Conservation (phyloP, 2,329 filamentous ascomycete species). For the Blastomyces emzantsi region DNA sequence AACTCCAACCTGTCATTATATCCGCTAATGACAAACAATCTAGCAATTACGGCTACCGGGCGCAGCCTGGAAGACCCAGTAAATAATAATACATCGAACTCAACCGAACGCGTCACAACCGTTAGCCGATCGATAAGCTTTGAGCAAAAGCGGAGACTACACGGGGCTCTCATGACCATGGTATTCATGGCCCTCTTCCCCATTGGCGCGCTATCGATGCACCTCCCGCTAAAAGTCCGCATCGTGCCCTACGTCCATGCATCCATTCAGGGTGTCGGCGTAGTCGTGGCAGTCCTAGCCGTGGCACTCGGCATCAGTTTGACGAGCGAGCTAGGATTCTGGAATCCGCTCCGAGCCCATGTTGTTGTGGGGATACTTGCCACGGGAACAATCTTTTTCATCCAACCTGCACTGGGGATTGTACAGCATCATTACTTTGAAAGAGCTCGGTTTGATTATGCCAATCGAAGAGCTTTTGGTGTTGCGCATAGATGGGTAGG, state of each 20-base stretch:
- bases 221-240: not conserved
- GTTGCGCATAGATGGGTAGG: slow-evolving; percentile 2
- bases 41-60: not conserved
- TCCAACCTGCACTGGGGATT: not conserved
- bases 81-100: not conserved
- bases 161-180: slow-evolving; percentile 1
- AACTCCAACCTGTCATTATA: not conserved
- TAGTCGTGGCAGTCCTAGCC: not conserved
- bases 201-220: not conserved
- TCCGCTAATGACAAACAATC: not conserved
- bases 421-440: not conserved
- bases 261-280: not conserved
- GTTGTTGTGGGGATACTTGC: not conserved
- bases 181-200: slow-evolving; percentile 3
- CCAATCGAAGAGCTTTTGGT: not conserved
- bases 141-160: not conserved
- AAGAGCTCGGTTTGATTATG: not conserved
- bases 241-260: not conserved
- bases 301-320: not conserved
- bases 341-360: not conserved
- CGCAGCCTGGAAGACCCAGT: not conserved
- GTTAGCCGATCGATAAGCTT: not conserved
- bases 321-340: not conserved
- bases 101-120: not conserved
- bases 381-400: not conserved